A percentile compares a stretch with the other conserved stretches of the same genome.
phyloP scores from a whole-genome alignment of 768 basidiomycete species.

The Pisolithus orientalis region DNA sequence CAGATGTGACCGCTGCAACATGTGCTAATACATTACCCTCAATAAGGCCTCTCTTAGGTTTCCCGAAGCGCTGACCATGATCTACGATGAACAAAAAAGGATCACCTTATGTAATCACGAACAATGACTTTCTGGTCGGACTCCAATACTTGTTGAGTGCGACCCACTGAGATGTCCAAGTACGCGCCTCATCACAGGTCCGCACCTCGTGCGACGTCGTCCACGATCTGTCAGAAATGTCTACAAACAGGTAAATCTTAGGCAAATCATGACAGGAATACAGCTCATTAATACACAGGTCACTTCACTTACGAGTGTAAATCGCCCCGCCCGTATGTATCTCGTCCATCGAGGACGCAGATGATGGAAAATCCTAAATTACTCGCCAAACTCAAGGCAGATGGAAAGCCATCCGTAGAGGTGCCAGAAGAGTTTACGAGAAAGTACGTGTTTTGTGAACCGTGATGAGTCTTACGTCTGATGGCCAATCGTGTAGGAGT shows the following conservation, averaged over 20 bases:
- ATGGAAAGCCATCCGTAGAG: conserved; percentile 73
- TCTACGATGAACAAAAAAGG: not conserved
- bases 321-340: conserved; percentile 69
- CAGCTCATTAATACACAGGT: conserved; percentile 37
- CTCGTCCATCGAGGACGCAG: conserved; percentile 85
- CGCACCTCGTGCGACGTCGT: conserved; percentile 54
- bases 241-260: conserved; percentile 48
- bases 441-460: conserved; percentile 42
- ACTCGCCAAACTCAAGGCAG: conserved; percentile 59
- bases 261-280: not conserved
- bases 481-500: conserved; percentile 33
- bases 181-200: conserved; percentile 69
- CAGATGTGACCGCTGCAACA: not conserved
- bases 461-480: not conserved
- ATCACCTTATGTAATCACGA: not conserved
- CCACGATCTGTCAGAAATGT: conserved; percentile 81
- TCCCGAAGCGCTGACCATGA: no score
- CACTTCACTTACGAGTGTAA: conserved; percentile 95
- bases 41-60: not conserved
- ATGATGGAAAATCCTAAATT: conserved; percentile 73
- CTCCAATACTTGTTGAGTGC: not conserved
- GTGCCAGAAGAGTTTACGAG: conserved; percentile 89
- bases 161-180: conserved; percentile 55
- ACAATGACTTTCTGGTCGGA: not conserved
- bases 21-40: no score